Base-by-base conservation (phyloP, 495 filamentous ascomycete species). In the Parathielavia hyrcaniae region DNA sequence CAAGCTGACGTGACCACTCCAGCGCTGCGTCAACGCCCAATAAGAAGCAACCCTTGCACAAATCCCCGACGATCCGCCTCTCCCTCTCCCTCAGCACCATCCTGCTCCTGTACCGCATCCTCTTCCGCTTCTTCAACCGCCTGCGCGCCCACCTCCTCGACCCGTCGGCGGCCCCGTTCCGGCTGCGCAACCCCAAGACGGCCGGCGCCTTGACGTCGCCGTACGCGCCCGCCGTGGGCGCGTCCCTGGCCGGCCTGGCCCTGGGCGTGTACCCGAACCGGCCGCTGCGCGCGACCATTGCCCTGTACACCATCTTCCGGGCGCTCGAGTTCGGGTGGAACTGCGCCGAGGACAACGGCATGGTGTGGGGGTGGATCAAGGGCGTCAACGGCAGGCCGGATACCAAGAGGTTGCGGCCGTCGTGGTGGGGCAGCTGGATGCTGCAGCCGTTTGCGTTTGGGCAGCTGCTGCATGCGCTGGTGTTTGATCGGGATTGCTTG, bases 371-470 rank as follows among this genome's bases (percentile, higher is more conserved):
- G 43, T 75, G 74, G 66, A 73, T 73, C 60, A 60, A 50, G 63
- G 74, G 63, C 35, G 61, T 61, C 11, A 50, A 58, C 9, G 69
- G 69, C 17, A 61, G 60, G 55, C 63, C 58, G 55, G 73, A 71
- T 36, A 75, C 74, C 62, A 70, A 58, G 58, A 66, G 71, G 57
- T 65, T 71, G 53, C 75, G 81, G 59, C 87, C 90, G 8, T 81
- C 80, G 83, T 98, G 93, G 93, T 92, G 90, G 77, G 93, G 92
- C 22, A 95, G 90, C 67, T 97, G 92, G 92, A 76, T 97, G 79
- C 73, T 97, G 64, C 91, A 96, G 80, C 93, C 93, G 0, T 66
- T 95, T n/a, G 85, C 90, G 13, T 89, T 84, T 66, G 93, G 91
- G 35, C 93, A 97, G 73, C 77, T 98, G 51, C 76, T 97, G 52